A percentile compares a stretch with the other conserved stretches of the same genome.
phyloP scores from a whole-genome alignment of 345 rosid species.

The Eucalyptus melliodora region DNA sequence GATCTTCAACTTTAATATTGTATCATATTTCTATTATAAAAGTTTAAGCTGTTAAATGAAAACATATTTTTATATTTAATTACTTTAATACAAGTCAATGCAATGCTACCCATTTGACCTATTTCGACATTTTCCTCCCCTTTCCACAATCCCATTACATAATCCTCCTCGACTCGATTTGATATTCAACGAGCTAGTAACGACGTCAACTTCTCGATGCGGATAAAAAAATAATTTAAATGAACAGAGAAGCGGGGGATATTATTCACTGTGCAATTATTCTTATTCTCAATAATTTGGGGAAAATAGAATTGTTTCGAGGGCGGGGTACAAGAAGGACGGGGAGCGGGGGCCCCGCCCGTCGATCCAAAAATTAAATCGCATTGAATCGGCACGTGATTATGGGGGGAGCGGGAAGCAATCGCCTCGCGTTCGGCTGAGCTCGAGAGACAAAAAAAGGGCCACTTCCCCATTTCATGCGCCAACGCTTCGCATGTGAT shows the following conservation, averaged over 20 bases:
- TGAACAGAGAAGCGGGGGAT: background rate
- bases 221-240: background rate
- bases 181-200: fast-evolving
- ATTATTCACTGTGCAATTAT: background rate
- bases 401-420: background rate
- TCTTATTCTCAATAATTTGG: background rate
- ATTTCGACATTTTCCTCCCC: background rate
- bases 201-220: background rate
- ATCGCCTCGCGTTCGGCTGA: background rate
- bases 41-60: fast-evolving
- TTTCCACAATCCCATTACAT: background rate
- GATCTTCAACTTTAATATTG: fast-evolving
- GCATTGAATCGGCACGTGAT: background rate
- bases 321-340: background rate
- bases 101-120: fast-evolving
- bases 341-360: background rate
- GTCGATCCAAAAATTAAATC: background rate
- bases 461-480: background rate
- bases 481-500: conserved; percentile 18
- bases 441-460: background rate
- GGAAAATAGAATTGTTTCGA: background rate
- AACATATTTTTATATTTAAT: fast-evolving
- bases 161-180: background rate
- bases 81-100: background rate
- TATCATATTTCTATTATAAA: fast-evolving